A percentile compares a stretch with the other conserved stretches of the same genome.
phyloP scores from a whole-genome alignment of 768 basidiomycete species.

The Amanita pallidorosea region DNA sequence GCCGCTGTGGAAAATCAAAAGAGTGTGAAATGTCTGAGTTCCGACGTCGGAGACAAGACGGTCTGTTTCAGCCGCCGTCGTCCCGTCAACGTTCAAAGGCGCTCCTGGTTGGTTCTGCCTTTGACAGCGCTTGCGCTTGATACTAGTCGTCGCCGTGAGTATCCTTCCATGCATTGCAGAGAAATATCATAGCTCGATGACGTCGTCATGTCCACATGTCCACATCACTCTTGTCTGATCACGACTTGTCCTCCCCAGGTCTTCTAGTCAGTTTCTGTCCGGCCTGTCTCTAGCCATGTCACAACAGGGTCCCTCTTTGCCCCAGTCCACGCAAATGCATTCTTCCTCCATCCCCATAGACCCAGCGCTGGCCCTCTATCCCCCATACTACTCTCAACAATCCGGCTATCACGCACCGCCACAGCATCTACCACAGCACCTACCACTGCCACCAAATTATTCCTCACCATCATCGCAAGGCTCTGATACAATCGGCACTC shows the following conservation, averaged over 20 bases:
- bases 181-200: background rate
- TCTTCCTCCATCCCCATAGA: conserved; percentile 60
- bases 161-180: background rate
- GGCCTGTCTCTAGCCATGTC: conserved; percentile 11
- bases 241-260: conserved; percentile 17
- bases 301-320: conserved; percentile 30
- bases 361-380: conserved; percentile 58
- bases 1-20: background rate
- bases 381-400: conserved; percentile 46
- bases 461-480: conserved; percentile 76
- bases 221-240: conserved; percentile 19
- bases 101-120: no score
- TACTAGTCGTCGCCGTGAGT: conserved; percentile 11
- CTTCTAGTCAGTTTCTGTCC: conserved; percentile 9
- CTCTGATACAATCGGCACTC: conserved; percentile 67
- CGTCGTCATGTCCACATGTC: conserved; percentile 22
- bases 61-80: background rate
- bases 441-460: conserved; percentile 45
- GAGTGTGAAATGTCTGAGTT: background rate
- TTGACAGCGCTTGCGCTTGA: no score
- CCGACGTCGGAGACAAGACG: background rate
- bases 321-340: conserved; percentile 40
- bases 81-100: background rate
- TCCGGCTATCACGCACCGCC: conserved; percentile 32
- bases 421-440: conserved; percentile 41